Percentiles rank a stretch among this genome's conserved stretches.
phyloP scores from a whole-genome alignment of 805 yeast species.

The Ogataea zsoltii region DNA sequence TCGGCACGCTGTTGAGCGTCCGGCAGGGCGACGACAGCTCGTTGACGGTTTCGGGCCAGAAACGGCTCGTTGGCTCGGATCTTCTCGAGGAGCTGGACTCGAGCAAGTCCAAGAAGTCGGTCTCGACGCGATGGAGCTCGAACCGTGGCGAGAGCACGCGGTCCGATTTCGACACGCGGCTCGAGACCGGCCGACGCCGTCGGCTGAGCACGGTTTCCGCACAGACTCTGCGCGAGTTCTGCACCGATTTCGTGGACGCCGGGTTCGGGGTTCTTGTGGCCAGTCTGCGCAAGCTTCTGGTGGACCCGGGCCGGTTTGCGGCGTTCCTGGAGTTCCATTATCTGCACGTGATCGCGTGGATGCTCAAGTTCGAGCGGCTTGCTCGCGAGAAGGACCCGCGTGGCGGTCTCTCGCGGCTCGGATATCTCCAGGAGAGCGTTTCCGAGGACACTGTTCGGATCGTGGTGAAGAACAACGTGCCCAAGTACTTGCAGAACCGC shows the following conservation, averaged over 20 bases:
- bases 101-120: conserved; percentile 61
- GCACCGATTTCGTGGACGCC: conserved; percentile 64
- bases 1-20: conserved; percentile 82
- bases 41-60: conserved; percentile 71
- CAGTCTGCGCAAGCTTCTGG: conserved; percentile 42
- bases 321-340: conserved; percentile 43
- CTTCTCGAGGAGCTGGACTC: conserved; percentile 67
- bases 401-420: conserved; percentile 32
- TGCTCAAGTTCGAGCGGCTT: conserved; percentile 61
- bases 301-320: conserved; percentile 29
- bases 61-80: conserved; percentile 41
- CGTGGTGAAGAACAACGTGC: conserved; percentile 37
- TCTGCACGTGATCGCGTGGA: conserved; percentile 71
- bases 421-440: conserved; percentile 43
- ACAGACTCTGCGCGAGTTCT: conserved; percentile 42
- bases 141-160: conserved; percentile 27
- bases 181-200: conserved; percentile 24
- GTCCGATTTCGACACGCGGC: conserved; percentile 32
- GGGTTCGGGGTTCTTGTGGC: conserved; percentile 68
- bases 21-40: conserved; percentile 59
- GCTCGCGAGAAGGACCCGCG: conserved; percentile 29
- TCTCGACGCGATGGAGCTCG: conserved; percentile 12
- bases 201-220: conserved; percentile 36
- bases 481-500: conserved; percentile 42
- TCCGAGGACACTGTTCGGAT: conserved; percentile 62